Base-by-base conservation (phyloP, 495 filamentous ascomycete genomes). In the Penicillium salamii region DNA sequence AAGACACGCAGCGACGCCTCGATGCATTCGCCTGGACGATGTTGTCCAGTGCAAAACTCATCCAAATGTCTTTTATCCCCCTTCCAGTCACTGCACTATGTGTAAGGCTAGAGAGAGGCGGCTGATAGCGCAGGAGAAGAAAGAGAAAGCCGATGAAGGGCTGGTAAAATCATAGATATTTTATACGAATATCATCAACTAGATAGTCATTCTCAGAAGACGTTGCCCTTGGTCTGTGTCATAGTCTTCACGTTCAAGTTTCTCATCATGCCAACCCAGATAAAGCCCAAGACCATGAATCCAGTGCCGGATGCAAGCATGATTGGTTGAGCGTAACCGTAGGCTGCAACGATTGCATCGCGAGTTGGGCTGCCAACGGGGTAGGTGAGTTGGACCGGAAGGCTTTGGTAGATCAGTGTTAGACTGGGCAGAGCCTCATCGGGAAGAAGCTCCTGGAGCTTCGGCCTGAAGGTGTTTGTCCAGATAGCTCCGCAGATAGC, bases 401-500 rank as follows among this genome's bases (percentile, higher is more conserved):
- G 49, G 31, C 63, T 61, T 13, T 61, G 68, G 56, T 84, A 87
- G 51, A 88, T 87, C n/a, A 8, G 31, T 2, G 64, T 28, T 1
- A 73, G 43, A 35, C 81, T 56, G 1, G 34, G 38, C 36, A 62
- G 52, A 2, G 48, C 57, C 5, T 56, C 69, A 15, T 54, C 64
- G 1, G 88, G 88, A 0, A 92, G 75, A 50, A 80, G 72, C 26
- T 70, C 38, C 23, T 53, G 44, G 9, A 92, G 72, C 7, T 69
- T 68, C 1, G 50, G 38, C 9, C 76, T 79, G 59, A 88, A 81
- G 23, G 77, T 72, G 52, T 77, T 74, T 3, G 77, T 82, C 80
- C 85, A 91, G 52, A 92, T 83, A 34, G 84, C 86, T 0, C 72
- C 72, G 6, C 81, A 75, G 14, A 92, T 68, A 5, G 81, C 71